Conservation (phyloP, 2,329 filamentous ascomycete genomes). For the Botrytis porri region DNA sequence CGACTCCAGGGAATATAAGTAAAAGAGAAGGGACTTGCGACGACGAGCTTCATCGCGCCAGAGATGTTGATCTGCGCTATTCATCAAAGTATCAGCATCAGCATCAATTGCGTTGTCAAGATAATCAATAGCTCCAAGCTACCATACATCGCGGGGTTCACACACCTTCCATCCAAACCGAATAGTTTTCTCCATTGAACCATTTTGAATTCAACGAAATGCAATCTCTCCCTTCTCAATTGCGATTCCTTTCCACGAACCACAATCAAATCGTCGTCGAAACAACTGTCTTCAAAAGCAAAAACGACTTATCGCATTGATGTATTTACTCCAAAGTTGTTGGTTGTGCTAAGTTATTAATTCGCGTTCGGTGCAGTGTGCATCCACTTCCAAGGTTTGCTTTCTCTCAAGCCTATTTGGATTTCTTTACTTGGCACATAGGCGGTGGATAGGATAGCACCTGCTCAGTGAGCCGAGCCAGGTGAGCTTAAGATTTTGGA, state of each 20-base stretch:
- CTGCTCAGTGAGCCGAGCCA: neutral
- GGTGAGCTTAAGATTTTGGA: neutral
- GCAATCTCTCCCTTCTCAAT: neutral
- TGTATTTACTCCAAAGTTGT: neutral
- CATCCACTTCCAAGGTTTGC: conserved; percentile 10
- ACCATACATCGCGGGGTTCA: conserved; percentile 19
- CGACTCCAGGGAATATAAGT: neutral
- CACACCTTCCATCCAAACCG: conserved; percentile 32
- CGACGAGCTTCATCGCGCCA: conserved; percentile 36
- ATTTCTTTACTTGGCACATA: neutral
- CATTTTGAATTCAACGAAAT: conserved; percentile 25
- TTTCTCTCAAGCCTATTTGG: neutral
- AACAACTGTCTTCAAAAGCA: neutral
- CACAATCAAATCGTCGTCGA: neutral
- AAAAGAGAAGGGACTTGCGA: conserved; percentile 24
- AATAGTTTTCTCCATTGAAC: conserved; percentile 37
- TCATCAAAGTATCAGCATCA: neutral
- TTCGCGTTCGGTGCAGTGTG: neutral
- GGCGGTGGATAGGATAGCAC: neutral
- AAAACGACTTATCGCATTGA: neutral
- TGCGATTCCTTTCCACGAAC: neutral
- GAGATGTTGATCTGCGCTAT: conserved; percentile 26
- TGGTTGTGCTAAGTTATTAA: neutral
- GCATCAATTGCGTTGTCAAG: neutral
- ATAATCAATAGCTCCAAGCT: neutral